These are phyloP conservation scores for Simplicillium sp. DNA, from an alignment of 2,329 filamentous ascomycete species.

Conservation along the genomic window DNA sequence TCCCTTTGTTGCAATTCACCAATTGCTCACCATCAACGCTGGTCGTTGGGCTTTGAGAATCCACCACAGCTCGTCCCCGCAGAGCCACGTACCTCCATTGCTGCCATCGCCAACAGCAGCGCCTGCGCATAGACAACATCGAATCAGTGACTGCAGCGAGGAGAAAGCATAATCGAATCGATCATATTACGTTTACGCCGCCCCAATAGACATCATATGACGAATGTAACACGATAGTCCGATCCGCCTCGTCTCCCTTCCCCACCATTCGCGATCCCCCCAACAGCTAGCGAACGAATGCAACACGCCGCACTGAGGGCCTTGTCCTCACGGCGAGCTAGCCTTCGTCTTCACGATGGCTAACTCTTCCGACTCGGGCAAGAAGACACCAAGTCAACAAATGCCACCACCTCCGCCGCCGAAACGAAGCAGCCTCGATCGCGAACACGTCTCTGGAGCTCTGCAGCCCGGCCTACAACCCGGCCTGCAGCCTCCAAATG, in stretches of 20 bases:
- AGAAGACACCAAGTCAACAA: conserved; percentile 11
- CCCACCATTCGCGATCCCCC: not conserved
- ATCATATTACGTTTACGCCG: no score
- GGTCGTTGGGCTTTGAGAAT: not conserved
- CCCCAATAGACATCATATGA: no score
- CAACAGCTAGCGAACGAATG: conserved; percentile 19
- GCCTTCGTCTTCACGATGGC: conserved; percentile 17
- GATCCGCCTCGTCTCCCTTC: no score
- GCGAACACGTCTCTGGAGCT: conserved; percentile 29
- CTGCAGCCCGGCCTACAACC: conserved; percentile 7
- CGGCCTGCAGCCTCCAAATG: conserved; percentile 40
- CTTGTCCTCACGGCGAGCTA: conserved; percentile 27
- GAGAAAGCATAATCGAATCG: no score
- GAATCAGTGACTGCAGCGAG: not conserved
- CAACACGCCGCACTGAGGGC: conserved; percentile 22
- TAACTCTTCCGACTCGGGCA: conserved; percentile 9
- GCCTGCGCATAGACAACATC: not conserved
- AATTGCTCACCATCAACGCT: not conserved
- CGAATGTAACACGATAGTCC: no score
- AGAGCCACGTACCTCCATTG: not conserved
- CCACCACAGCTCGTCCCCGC: not conserved
- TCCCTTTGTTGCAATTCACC: no score
- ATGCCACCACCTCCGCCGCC: conserved; percentile 20
- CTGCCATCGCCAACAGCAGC: not conserved
- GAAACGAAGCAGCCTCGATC: conserved; percentile 40